phyloP scores from a whole-genome alignment of 1,284 basidiomycete species.

The Cutaneotrichosporon arboriforme region DNA sequence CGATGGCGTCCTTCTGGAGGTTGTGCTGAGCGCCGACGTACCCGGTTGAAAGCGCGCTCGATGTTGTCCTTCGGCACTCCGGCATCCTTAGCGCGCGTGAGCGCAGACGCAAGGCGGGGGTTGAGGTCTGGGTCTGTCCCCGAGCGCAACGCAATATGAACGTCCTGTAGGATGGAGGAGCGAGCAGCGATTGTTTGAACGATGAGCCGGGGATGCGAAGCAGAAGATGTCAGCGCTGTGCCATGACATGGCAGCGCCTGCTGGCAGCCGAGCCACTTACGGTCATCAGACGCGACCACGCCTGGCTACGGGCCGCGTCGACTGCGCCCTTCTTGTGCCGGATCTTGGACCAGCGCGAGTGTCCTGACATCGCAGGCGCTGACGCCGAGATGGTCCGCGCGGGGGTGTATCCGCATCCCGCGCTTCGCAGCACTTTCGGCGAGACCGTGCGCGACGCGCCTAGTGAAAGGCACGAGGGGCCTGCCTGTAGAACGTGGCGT shows the following conservation, averaged over 20 bases:
- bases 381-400: slow-evolving; percentile 11
- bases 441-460: too few relatives aligned
- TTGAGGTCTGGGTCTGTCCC: slow-evolving; percentile 66
- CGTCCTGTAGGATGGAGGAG: slow-evolving; percentile 55
- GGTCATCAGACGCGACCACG: slow-evolving; percentile 58
- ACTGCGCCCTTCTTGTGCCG: slow-evolving; percentile 69
- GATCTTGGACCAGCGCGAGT: slow-evolving; percentile 71
- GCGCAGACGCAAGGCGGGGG: slow-evolving; percentile 56
- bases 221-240: background rate
- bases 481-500: background rate
- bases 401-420: background rate
- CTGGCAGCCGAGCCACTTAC: slow-evolving; percentile 50
- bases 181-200: background rate
- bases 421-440: too few relatives aligned
- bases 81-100: slow-evolving; percentile 59
- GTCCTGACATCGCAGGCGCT: slow-evolving; percentile 20
- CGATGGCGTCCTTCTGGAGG: too few relatives aligned
- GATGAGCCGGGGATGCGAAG: background rate
- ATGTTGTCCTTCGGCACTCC: slow-evolving; percentile 75
- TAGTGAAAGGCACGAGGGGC: background rate
- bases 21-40: slow-evolving; percentile 32
- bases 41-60: slow-evolving; percentile 64
- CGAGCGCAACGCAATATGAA: slow-evolving; percentile 60
- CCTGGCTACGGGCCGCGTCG: slow-evolving; percentile 60
- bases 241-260: too few relatives aligned